phyloP scores from a whole-genome alignment of 169 alveolate species.

The Amoebophrya sp. region DNA sequence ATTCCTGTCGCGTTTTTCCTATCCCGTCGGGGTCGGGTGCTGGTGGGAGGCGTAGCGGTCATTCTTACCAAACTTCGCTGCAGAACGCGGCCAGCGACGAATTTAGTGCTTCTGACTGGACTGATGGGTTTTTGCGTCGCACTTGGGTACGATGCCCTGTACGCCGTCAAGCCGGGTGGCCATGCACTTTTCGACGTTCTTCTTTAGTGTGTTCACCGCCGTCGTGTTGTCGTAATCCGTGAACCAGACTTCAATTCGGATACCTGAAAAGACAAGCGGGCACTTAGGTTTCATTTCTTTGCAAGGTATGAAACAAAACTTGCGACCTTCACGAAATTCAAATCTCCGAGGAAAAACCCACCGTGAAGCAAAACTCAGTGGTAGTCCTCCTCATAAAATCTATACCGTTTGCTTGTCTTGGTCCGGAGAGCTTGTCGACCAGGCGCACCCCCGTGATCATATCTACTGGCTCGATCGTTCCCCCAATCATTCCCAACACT shows the following conservation, averaged over 20 bases:
- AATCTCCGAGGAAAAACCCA: background rate
- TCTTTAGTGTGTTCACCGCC: constrained; percentile 38
- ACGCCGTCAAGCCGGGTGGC: background rate
- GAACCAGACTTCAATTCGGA: constrained; percentile 40
- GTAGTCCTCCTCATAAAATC: background rate
- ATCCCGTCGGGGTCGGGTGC: no score
- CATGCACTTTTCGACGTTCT: constrained; percentile 44
- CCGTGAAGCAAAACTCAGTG: background rate
- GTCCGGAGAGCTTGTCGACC: constrained; percentile 25
- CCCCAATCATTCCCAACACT: constrained; percentile 65
- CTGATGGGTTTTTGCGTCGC: background rate
- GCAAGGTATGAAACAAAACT: background rate
- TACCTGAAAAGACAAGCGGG: background rate
- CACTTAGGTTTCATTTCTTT: background rate
- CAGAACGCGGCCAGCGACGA: no score
- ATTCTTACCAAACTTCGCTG: no score
- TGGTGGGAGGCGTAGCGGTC: no score
- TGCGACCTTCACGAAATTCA: background rate
- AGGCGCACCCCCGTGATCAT: constrained; percentile 43
- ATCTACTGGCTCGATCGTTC: constrained; percentile 52
- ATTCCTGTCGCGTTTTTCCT: no score
- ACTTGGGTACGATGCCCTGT: background rate
- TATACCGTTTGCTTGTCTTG: background rate
- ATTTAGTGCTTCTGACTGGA: background rate
- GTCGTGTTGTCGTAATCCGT: constrained; percentile 39